Evolutionary conservation across 2,329 filamentous ascomycete species (phyloP).

Genomic region (Sordariomycetes sp.): DNA sequence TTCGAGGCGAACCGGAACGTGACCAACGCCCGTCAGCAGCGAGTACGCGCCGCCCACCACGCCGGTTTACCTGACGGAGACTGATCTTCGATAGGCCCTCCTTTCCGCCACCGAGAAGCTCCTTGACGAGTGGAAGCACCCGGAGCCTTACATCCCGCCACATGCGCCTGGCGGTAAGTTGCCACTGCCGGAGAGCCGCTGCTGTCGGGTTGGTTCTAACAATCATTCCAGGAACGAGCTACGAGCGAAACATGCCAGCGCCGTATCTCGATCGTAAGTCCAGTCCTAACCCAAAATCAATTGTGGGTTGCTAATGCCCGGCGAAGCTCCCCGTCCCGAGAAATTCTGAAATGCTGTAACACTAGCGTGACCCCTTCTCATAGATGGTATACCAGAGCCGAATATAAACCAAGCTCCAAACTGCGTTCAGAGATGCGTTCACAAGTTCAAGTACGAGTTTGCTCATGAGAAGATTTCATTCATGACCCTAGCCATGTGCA

Average conservation of each 20-base stretch:
- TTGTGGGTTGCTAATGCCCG: neutral
- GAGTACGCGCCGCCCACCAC: constrained; percentile 37
- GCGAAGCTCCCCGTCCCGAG: neutral
- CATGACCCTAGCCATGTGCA: constrained; percentile 54
- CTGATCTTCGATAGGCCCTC: constrained; percentile 44
- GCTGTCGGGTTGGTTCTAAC: neutral
- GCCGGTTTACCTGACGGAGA: neutral
- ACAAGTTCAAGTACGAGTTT: neutral
- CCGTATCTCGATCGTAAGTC: constrained; percentile 68
- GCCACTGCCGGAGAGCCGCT: neutral
- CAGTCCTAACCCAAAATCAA: neutral
- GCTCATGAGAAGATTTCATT: constrained; percentile 33
- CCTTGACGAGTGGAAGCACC: constrained; percentile 91
- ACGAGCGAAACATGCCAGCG: constrained; percentile 79
- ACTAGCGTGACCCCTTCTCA: neutral
- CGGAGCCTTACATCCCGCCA: constrained; percentile 80
- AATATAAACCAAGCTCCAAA: neutral
- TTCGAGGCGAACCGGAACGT: constrained; percentile 90
- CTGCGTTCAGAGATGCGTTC: neutral
- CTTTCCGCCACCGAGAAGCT: constrained; percentile 80
- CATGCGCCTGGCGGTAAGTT: constrained; percentile 81
- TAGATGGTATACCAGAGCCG: neutral
- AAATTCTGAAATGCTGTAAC: neutral
- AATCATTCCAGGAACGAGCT: constrained; percentile 65
- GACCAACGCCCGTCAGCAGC: constrained; percentile 72